Base-by-base conservation (phyloP, 176 grass and related monocot species). In the Bothriochloa decipiens region DNA sequence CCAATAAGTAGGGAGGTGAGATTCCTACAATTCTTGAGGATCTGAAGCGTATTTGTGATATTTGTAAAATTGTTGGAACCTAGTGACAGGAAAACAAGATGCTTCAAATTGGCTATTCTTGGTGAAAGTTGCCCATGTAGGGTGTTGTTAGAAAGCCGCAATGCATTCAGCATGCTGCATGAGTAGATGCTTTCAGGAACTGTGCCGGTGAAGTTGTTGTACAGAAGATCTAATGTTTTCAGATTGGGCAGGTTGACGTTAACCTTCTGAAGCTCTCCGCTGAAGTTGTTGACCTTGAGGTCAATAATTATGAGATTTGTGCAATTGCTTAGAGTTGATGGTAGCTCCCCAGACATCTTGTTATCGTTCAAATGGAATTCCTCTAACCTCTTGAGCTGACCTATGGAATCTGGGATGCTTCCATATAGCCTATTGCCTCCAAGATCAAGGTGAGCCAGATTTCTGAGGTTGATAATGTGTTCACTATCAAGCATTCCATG, bases 121-220 rank as follows among this genome's bases (percentile, higher is more conserved):
- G 72, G 65, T 35, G 85, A 83, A 20, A 91, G 6, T 9, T 91
- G 75, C 2, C 89, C 89, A 27, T 36, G 27, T 7, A 87, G 71
- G 3, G 41, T 49, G 39, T 87, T 87, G 17, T 0, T 0, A 18
- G 89, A 57, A 62, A 90, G 23, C 15, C 89, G 36, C 57, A 90
- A 55, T 47, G 89, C 89, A 17, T 29, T 23, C 12, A 91, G 74
- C 9, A 70, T 83, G 28, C 37, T 80, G 45, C 84, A 91, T 6
- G 80, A 83, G 49, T 87, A 91, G 28, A 91, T 80, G 70, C 84
- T 84, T n/a, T 91, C 84, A 70, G 89, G 89, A 37, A 91, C 39
- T 16, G 37, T 57, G 32, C 89, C 84, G 1, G 3, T 68, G 85
- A 91, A 91, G 8, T 45, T 61, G 49, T 87, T 91, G 22, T 0